These are phyloP conservation scores for Pyrenopolyporus hunteri DNA, from an alignment of 495 filamentous ascomycete species.

Conservation along the genomic window DNA sequence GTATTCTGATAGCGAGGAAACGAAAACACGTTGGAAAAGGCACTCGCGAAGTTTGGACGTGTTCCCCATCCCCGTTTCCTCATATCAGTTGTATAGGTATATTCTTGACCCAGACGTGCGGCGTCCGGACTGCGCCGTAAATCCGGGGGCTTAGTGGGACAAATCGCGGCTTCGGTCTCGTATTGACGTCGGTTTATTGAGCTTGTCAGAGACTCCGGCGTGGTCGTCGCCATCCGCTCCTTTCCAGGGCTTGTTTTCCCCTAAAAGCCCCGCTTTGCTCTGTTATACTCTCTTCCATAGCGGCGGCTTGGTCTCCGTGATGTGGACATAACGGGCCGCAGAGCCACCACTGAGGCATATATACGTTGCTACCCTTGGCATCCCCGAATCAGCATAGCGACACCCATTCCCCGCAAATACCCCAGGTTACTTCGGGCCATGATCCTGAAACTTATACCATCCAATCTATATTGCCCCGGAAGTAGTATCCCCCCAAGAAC, in stretches of 20 bases:
- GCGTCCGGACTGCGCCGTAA: neutral
- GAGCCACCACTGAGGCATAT: slow-evolving; percentile 34
- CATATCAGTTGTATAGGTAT: neutral
- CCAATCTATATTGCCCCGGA: slow-evolving; percentile 36
- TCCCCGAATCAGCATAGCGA: slow-evolving; percentile 16
- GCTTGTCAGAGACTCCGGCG: slow-evolving; percentile 26
- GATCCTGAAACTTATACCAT: slow-evolving; percentile 37
- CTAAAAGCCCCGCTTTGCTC: slow-evolving; percentile 16
- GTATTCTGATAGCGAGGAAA: slow-evolving; percentile 15
- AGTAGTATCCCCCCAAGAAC: slow-evolving; percentile 19
- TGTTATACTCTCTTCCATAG: slow-evolving; percentile 20
- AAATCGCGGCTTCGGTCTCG: slow-evolving; percentile 21
- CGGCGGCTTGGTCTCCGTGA: slow-evolving; percentile 42
- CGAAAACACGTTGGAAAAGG: neutral
- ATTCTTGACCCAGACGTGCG: neutral
- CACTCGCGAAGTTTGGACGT: neutral
- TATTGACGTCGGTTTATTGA: slow-evolving; percentile 26
- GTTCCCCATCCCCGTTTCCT: neutral
- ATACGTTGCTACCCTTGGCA: slow-evolving; percentile 23
- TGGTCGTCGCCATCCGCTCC: slow-evolving; percentile 29
- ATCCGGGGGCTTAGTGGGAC: slow-evolving; percentile 23
- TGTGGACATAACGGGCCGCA: slow-evolving; percentile 41
- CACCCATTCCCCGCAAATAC: slow-evolving; percentile 38
- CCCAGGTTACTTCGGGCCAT: slow-evolving; percentile 39
- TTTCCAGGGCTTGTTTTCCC: slow-evolving; percentile 3